Evolutionary conservation across 2,329 filamentous ascomycete genomes (phyloP), one percentile per base, ranked within the genome.

Genomic region (Sporothrix phasma): DNA sequence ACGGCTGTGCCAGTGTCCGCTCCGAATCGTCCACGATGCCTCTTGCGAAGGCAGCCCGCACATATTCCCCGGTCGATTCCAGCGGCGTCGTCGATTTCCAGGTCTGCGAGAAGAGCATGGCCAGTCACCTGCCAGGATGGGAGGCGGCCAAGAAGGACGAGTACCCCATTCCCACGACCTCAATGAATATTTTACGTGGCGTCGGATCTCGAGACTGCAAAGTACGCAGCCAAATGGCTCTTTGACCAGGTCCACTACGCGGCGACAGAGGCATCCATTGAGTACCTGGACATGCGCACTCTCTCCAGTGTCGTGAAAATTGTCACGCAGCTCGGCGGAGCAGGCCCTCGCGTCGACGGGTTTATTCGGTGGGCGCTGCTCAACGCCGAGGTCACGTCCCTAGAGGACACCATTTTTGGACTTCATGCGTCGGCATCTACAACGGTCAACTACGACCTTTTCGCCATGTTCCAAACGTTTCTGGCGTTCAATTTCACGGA

Each of bases 71-170:
- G 24, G n/a, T 24, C 11, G n/a, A 10, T 39, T 41, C 17, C 26
- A 19, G 5, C n/a, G 46, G 37, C 13, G 19, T 46, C 49, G 31
- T 61, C 3, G 63, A 64, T 22, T 15, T 63, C 7, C 41, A 22
- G 4, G 61, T 63, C 15, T 49, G 62, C 43, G 17, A 49, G n/a
- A 11, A n/a, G 19, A n/a, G 19, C 26, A 58, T 63, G 62, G n/a
- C 26, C 10, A 17, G 17, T 1, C 6, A 7, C 29, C 29, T 58
- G 10, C 19, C 22, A 7, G 49, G 49, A 13, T 54, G 39, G 58
- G 29, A 41, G 15, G 34, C 17, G 7, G 8, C 43, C 15, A 31
- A 22, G 8, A 6, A 13, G 24, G 10, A 24, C 1, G 11, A 7
- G 22, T 19, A 6, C 7, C n/a, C n/a, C 11, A 5, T 31, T 5